A percentile compares a stretch with the other conserved stretches of the same genome.
phyloP scores from a whole-genome alignment of 495 filamentous ascomycete genomes.

The Penicillium ochrochloron region DNA sequence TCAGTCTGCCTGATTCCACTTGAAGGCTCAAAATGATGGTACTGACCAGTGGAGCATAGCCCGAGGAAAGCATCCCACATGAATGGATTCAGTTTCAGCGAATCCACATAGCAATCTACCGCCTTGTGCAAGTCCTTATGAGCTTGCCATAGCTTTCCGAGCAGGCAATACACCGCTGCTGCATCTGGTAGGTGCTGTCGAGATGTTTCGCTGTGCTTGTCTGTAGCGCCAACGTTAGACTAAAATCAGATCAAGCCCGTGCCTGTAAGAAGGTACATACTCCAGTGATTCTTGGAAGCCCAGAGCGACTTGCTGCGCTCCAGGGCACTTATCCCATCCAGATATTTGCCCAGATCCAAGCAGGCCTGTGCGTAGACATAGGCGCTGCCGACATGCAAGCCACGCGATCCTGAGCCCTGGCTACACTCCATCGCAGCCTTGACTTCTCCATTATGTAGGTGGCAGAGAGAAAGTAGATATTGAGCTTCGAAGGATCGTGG shows the following conservation, averaged over 20 bases:
- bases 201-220: slow-evolving; percentile 68
- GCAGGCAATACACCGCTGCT: slow-evolving; percentile 75
- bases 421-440: slow-evolving; percentile 76
- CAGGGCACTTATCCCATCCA: slow-evolving; percentile 79
- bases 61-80: slow-evolving; percentile 96
- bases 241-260: neutral
- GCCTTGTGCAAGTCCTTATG: slow-evolving; percentile 82
- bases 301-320: slow-evolving; percentile 75
- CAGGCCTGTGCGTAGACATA: slow-evolving; percentile 92
- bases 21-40: slow-evolving; percentile 1
- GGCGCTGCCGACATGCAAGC: slow-evolving; percentile 80
- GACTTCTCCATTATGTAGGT: slow-evolving; percentile 78
- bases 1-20: neutral
- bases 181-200: slow-evolving; percentile 77
- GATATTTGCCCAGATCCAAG: slow-evolving; percentile 72
- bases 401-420: slow-evolving; percentile 63
- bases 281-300: slow-evolving; percentile 72
- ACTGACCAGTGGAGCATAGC: slow-evolving; percentile 71
- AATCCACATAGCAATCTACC: slow-evolving; percentile 80
- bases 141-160: slow-evolving; percentile 84
- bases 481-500: slow-evolving; percentile 74
- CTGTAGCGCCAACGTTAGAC: slow-evolving; percentile 43
- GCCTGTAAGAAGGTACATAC: slow-evolving; percentile 47
- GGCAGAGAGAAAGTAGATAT: slow-evolving; percentile 82
- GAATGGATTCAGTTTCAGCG: slow-evolving; percentile 89